Base-by-base conservation (phyloP, 2,329 filamentous ascomycete species). In the Xylariaceae sp. region DNA sequence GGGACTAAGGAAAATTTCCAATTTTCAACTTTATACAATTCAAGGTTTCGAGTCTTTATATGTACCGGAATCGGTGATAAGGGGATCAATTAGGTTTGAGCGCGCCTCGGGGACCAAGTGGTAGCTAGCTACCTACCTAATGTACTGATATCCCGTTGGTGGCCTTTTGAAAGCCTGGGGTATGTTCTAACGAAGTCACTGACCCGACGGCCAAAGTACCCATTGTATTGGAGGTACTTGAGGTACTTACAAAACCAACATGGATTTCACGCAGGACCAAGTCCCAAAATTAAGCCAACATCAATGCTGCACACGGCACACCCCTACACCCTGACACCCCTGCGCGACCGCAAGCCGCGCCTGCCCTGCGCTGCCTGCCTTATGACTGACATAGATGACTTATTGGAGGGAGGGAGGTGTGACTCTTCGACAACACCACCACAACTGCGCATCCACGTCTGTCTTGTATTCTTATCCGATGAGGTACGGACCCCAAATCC, bases 391-490 rank as follows among this genome's bases (percentile, higher is more conserved):
- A 59, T 61, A 48, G 60, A 61, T 62, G 62, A 66, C 51, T 37
- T 63, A 66, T 63, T 65, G 63, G 65, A 63, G 61, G 61, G 55
- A 55, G 57, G 58, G 47, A 62, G n/a, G 63, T 68, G 68, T 70
- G 68, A 70, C 68, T 70, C 65, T 49, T 65, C 59, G 57, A 64
- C 65, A 57, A 65, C 65, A 67, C 65, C 65, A 68, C 65, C 62
- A 65, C 43, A 66, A 64, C 62, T 54, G 59, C 57, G 60, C 60
- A 66, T 65, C 64, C 68, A 65, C 66, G 65, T 69, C 64, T 67
- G 56, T 46, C 32, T 37, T 37, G 32, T 37, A 37, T 37, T 37
- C 32, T 37, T 63, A 57, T 61, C 57, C 56, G 59, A 61, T 46
- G 58, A 65, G 54, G 64, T 64, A 67, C 61, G 51, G 56, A 62